Conservation (phyloP, 2,329 filamentous ascomycete genomes). For the Leptographium wingfieldii region DNA sequence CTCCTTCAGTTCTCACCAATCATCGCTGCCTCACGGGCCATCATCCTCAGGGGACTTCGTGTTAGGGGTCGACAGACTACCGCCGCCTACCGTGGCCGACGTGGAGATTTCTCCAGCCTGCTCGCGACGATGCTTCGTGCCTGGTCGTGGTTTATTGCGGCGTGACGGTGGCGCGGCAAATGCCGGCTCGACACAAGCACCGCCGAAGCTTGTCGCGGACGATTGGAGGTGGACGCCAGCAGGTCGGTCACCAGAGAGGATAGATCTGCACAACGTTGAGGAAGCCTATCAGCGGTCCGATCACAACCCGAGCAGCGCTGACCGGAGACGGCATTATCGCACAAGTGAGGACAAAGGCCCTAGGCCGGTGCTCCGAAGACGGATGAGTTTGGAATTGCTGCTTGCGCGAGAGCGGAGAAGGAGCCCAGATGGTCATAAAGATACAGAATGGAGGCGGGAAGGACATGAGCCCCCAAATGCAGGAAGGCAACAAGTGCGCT, state of each 20-base stretch:
- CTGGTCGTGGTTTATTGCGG: background rate
- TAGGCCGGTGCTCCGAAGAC: background rate
- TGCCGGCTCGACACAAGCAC: background rate
- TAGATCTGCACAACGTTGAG: background rate
- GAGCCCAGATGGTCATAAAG: background rate
- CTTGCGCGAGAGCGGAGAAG: background rate
- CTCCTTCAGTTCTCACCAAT: background rate
- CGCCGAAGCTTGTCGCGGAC: background rate
- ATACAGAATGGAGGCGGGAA: background rate
- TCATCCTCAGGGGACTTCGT: background rate
- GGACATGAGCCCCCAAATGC: no score
- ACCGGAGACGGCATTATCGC: background rate
- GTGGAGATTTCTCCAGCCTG: background rate
- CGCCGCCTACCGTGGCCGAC: background rate
- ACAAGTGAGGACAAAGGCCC: background rate
- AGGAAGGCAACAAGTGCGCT: background rate
- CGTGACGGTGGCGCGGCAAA: background rate
- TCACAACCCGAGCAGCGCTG: no score
- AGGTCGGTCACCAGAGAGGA: background rate
- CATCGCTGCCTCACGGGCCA: background rate
- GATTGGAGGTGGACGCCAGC: background rate
- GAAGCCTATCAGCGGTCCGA: background rate
- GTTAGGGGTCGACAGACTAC: background rate
- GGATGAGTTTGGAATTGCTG: background rate
- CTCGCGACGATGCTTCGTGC: background rate